Evolutionary conservation across 306 rosid genomes (phyloP), one percentile per base, ranked within the genome.

Genomic region (Macrotyloma uniflorum): DNA sequence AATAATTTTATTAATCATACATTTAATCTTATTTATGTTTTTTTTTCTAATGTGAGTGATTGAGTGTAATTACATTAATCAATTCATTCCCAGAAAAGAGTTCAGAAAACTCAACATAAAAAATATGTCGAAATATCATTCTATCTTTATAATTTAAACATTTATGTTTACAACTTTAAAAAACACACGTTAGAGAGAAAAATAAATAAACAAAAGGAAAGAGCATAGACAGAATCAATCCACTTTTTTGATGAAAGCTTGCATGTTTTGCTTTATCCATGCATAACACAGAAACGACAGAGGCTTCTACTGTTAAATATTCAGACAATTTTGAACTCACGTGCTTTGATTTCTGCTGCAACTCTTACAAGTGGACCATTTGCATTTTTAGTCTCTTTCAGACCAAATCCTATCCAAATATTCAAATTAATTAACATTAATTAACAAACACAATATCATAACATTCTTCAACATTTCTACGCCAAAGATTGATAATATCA

Each of bases 251-350:
- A 71, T 12, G 28, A 62, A 15, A 15, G 53, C 54, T 22, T 73
- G 1, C 38, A 18, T 61, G 71, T 62, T 74, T 43, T 74, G 32
- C 70, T 59, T 59, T 74, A 59, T 43, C 32, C 35, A 75, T 75
- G 71, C 71, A 46, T 4, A 47, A 24, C 8, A 65, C 32, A 50
- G 7, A 20, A 11, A 72, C 4, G 59, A 50, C 75, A n/a, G n/a
- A 38, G 77, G 20, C 64, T 19, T 72, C 66, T 67, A 71, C 64
- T 30, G 4, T 18, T 26, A 2, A 16, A 51, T 3, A 38, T 57
- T 38, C 23, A 5, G 15, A 22, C 47, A 26, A 20, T 6, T 61
- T 42, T 62, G 32, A 73, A 62, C 4, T 13, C 61, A 75, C 49
- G 30, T 57, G 69, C 62, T 28, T 75, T 75, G 61, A 75, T 46